Evolutionary conservation across 2,329 filamentous ascomycete species (phyloP), one percentile per base, ranked within the genome.

Genomic region (Leptodontidium sp.): DNA sequence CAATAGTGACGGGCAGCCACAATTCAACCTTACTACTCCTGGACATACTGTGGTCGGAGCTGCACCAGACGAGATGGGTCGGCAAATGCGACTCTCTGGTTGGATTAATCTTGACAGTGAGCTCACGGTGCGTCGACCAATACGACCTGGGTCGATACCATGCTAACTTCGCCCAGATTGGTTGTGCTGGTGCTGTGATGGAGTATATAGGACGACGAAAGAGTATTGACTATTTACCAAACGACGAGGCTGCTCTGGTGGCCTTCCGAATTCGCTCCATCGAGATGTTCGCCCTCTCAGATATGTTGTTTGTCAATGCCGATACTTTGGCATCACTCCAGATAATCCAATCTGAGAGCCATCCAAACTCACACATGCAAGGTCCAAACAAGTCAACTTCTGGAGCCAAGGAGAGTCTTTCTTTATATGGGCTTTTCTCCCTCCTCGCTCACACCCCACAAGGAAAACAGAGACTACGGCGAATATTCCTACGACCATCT

Each of bases 131-230:
- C 73, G 82, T 76, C 15, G 17, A 9, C 35, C 50, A 50, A 21
- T 38, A 11, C 24, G 14, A 17, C 40, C 49, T 24, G 7, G 21
- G 38, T 3, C 43, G 52, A n/a, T 24, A 43, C 26, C 24, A 26
- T n/a, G 64, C 66, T 72, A 59, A 73, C 61, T 9, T 57, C 40
- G 35, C 26, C 64, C 47, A 79, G 78, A 83, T 97, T 59, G 92
- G 93, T 2, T 98, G 96, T 80, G 92, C 91, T 32, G 93, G 94
- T n/a, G 94, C 94, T 32, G 82, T 98, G 2, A 81, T 98, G n/a
- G 86, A 87, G 5, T 93, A 97, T 72, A 80, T 98, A 29, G 88
- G 93, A 74, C 88, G 93, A 64, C 86, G 89, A 73, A 86, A 86
- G 76, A 86, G 89, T 49, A 84, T 87, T 2, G 85, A 88, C 45